phyloP scores from a whole-genome alignment of 176 grass and related monocot genomes.

The Ensete glaucum region DNA sequence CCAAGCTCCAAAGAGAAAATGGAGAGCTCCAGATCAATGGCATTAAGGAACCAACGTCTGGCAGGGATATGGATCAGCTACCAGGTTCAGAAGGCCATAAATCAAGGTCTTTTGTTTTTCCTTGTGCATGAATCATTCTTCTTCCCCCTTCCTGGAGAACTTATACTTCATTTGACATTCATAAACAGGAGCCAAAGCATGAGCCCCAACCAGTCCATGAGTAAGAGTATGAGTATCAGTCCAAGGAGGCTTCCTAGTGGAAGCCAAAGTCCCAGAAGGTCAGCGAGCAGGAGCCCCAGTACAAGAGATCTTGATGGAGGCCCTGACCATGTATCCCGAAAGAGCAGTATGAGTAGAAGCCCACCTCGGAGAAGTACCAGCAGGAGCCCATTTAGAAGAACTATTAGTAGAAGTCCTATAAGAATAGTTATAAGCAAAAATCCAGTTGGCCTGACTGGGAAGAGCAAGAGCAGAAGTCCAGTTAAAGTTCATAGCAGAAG shows the following conservation, averaged over 20 bases:
- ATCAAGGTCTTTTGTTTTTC: conserved; percentile 70
- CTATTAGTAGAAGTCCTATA: conserved; percentile 35
- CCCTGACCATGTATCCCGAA: conserved; percentile 23
- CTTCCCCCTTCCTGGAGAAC: conserved; percentile 36
- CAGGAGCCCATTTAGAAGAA: conserved; percentile 48
- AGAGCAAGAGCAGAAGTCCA: conserved; percentile 58
- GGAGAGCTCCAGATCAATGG: conserved; percentile 55
- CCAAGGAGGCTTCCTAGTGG: conserved; percentile 51
- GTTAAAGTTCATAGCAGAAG: conserved; percentile 49
- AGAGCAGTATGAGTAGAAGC: conserved; percentile 37
- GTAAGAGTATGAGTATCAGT: conserved; percentile 98
- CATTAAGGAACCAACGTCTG: conserved; percentile 33
- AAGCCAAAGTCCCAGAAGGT: conserved; percentile 29
- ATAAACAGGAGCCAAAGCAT: conserved; percentile 78
- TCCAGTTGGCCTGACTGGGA: conserved; percentile 8
- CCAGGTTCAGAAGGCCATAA: conserved; percentile 46
- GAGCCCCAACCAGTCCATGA: conserved; percentile 64
- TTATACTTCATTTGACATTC: conserved; percentile 52
- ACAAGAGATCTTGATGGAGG: conserved; percentile 29
- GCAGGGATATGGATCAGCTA: conserved; percentile 28
- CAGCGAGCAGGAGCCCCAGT: conserved; percentile 39
- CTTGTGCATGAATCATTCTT: conserved; percentile 41
- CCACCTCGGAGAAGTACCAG: conserved; percentile 34
- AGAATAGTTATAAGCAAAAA: conserved; percentile 41
- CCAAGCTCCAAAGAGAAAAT: conserved; percentile 47